Base-by-base conservation (phyloP, 139 green algal species). In the Penium margaritaceum region DNA sequence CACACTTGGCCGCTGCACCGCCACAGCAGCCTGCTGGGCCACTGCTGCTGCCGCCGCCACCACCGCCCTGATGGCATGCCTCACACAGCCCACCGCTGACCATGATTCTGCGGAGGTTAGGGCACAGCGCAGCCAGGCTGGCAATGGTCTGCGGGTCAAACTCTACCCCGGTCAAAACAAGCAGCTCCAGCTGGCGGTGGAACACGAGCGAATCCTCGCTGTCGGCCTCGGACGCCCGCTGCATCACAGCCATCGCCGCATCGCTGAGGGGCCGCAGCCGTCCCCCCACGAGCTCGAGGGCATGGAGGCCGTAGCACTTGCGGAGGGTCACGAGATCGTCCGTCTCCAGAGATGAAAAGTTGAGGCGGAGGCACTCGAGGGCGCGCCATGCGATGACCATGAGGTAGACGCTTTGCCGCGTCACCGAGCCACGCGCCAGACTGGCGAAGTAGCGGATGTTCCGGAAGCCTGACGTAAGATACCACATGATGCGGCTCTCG, bases 371-470 rank as follows among this genome's bases (percentile, higher is more conserved):
- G 1, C 15, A 57, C 0, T 15, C 5, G 15, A 73, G 65, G 19
- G 27, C 36, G 19, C 65, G 65, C 65, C 65, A 73, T 36, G 65
- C 65, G 35, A 73, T 73, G 5, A 63, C 65, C 33, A 73, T 73
- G 4, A 73, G 38, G n/a, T 63, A 73, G 32, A 63, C 64, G 17
- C 27, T 63, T n/a, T 73, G 65, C 65, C 30, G 64, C 14, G 65
- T 73, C 38, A 73, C 41, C 21, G 29, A 47, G 41, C 35, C 33
- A 0, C 14, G 65, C 5, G 27, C 6, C 19, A 60, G 32, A n/a
- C 65, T 63, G 17, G 39, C 35, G 65, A 73, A 73, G 38, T 32
- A 33, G 37, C 37, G 35, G 21, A 73, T 61, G 15, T 9, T 63
- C 19, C 65, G 33, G 41, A 73, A 73, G 32, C 36, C 65, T 24